These are phyloP conservation scores for Cyberlindnera euphorbiae DNA, from an alignment of 805 yeast genomes.

Conservation along the genomic window DNA sequence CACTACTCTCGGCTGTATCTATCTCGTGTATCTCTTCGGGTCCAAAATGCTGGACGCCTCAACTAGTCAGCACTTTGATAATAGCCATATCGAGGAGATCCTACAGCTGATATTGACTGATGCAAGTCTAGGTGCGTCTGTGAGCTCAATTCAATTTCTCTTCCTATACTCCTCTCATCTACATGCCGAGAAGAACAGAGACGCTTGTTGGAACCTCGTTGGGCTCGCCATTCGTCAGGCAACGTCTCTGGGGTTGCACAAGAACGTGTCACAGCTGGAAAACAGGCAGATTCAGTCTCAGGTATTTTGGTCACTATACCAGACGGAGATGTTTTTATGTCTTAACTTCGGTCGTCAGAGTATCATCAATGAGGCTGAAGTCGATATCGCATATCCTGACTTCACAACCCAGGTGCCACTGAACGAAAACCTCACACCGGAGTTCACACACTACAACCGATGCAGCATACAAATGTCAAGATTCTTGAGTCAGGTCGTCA, in stretches of 20 bases:
- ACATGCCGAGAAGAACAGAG: constrained; percentile 41
- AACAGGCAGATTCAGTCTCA: constrained; percentile 26
- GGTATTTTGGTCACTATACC: constrained; percentile 39
- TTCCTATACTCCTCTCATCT: constrained; percentile 39
- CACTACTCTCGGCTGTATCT: constrained; percentile 37
- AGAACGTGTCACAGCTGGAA: constrained; percentile 27
- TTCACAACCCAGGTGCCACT: constrained; percentile 10
- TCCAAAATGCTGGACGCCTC: constrained; percentile 24
- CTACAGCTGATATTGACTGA: constrained; percentile 39
- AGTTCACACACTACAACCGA: constrained; percentile 28
- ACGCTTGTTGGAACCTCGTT: constrained; percentile 43
- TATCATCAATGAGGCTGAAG: constrained; percentile 40
- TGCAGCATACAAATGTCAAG: constrained; percentile 33
- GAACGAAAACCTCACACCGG: no score
- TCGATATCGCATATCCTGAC: constrained; percentile 38
- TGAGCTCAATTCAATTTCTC: constrained; percentile 40
- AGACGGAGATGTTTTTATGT: constrained; percentile 36
- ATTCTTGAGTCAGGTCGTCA: constrained; percentile 36
- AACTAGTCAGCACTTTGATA: constrained; percentile 10
- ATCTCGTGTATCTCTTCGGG: constrained; percentile 36
- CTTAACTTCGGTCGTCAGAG: constrained; percentile 43
- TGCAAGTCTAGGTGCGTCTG: constrained; percentile 38
- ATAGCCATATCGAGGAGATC: constrained; percentile 33
- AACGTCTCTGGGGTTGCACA: constrained; percentile 43
- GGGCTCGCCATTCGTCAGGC: constrained; percentile 45